phyloP scores from a whole-genome alignment of 2,329 filamentous ascomycete species.

The Xylaria sp. region DNA sequence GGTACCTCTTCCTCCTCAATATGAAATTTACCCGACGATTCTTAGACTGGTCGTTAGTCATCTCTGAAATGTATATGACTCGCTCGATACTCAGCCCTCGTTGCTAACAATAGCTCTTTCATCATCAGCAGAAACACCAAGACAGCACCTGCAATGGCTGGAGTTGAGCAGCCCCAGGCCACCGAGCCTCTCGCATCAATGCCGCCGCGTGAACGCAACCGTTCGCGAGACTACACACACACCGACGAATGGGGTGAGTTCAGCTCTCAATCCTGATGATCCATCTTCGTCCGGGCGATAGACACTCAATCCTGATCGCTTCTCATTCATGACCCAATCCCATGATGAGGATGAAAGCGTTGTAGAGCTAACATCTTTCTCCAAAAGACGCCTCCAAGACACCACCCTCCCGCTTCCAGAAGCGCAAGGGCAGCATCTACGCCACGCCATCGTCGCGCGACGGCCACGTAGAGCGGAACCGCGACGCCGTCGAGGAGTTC shows the following conservation, averaged over 20 bases:
- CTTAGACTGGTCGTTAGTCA: background rate
- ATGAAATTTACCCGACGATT: slow-evolving; percentile 2
- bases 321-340: too few species aligned
- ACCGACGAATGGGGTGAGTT: slow-evolving; percentile 47
- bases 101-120: background rate
- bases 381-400: slow-evolving; percentile 57
- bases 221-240: slow-evolving; percentile 29
- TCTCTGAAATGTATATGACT: background rate
- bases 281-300: background rate
- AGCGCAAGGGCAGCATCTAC: slow-evolving; percentile 64
- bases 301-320: too few species aligned
- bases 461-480: slow-evolving; percentile 57
- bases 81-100: background rate
- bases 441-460: slow-evolving; percentile 60
- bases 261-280: background rate
- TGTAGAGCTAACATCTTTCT: background rate
- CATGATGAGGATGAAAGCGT: background rate
- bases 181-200: slow-evolving; percentile 33
- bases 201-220: slow-evolving; percentile 33
- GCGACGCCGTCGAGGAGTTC: slow-evolving; percentile 49
- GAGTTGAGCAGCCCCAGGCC: slow-evolving; percentile 26
- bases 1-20: background rate
- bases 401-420: slow-evolving; percentile 62
- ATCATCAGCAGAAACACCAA: background rate
- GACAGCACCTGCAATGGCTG: slow-evolving; percentile 20